Percentiles rank a stretch among this genome's conserved stretches.
Conservation (phyloP, 805 yeast genomes). For the Grigorovia humatica region DNA sequence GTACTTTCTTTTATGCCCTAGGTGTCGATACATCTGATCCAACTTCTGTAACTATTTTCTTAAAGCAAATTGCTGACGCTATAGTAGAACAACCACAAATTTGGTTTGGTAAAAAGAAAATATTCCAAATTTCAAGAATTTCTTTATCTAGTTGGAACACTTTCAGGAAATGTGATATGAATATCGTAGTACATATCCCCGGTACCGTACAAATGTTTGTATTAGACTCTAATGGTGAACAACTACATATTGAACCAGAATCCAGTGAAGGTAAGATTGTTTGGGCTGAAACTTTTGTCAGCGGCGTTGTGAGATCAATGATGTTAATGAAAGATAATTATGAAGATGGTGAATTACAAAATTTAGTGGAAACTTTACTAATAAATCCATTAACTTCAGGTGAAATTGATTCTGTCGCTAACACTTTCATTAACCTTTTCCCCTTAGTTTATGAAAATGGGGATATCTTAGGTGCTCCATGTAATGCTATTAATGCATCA, state of each 20-base stretch:
- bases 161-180: slow-evolving; percentile 53
- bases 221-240: slow-evolving; percentile 25
- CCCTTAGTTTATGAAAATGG: slow-evolving; percentile 27
- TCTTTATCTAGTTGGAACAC: slow-evolving; percentile 58
- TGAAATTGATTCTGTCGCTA: slow-evolving; percentile 23
- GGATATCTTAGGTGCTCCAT: slow-evolving; percentile 25
- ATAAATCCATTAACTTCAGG: slow-evolving; percentile 56
- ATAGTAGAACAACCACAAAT: slow-evolving; percentile 53
- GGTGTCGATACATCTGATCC: slow-evolving; percentile 71
- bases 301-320: slow-evolving; percentile 67
- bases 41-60: slow-evolving; percentile 67
- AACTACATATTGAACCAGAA: slow-evolving; percentile 15
- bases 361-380: slow-evolving; percentile 74
- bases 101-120: slow-evolving; percentile 72
- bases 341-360: slow-evolving; percentile 63
- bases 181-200: slow-evolving; percentile 65
- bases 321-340: slow-evolving; percentile 28
- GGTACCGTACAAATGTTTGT: slow-evolving; percentile 52
- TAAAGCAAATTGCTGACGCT: slow-evolving; percentile 56
- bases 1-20: slow-evolving; percentile 62
- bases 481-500: slow-evolving; percentile 21
- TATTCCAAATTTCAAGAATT: slow-evolving; percentile 61
- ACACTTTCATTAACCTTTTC: slow-evolving; percentile 24
- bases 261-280: slow-evolving; percentile 42
- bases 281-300: slow-evolving; percentile 45